Conservation (phyloP, 306 rosid genomes). For the Acmispon strigosus region DNA sequence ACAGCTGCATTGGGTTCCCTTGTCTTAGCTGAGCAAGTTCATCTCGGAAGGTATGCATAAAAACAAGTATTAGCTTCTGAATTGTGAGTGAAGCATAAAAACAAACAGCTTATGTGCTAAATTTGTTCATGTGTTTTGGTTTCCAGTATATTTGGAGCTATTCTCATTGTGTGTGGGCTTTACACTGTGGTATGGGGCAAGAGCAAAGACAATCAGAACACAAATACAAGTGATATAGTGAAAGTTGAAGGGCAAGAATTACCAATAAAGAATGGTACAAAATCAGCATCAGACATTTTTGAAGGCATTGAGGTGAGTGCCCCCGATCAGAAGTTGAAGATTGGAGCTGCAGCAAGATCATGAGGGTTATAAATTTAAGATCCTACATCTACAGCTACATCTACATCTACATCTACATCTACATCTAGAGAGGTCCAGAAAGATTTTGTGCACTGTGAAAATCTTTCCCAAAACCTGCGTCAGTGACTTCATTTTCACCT, state of each 20-base stretch:
- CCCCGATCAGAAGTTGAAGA: conserved; percentile 22
- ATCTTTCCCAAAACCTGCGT: conserved; percentile 19
- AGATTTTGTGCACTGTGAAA: conserved; percentile 33
- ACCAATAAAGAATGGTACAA: conserved; percentile 45
- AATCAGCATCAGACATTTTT: conserved; percentile 20
- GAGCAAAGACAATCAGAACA: conserved; percentile 59
- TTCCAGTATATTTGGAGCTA: conserved; percentile 70
- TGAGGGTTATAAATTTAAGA: conserved; percentile 23
- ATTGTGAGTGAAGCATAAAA: too few relatives aligned
- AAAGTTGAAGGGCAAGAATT: conserved; percentile 39
- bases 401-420: too few relatives aligned
- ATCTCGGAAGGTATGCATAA: conserved; percentile 67
- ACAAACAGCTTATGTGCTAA: neutral
- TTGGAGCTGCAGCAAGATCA: neutral
- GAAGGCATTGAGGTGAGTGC: conserved; percentile 23
- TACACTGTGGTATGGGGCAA: conserved; percentile 97
- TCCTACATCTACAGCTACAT: conserved; percentile 10
- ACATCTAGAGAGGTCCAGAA: conserved; percentile 24
- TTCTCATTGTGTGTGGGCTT: conserved; percentile 74
- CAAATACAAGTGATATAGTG: conserved; percentile 10
- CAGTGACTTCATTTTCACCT: conserved; percentile 10
- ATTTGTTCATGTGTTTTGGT: neutral
- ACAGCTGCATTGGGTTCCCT: conserved; percentile 77
- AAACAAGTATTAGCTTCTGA: too few relatives aligned
- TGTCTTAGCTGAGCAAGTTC: conserved; percentile 69